These are phyloP conservation scores for Colletotrichum coccodes DNA, from an alignment of 2,329 filamentous ascomycete genomes.

Conservation along the genomic window DNA sequence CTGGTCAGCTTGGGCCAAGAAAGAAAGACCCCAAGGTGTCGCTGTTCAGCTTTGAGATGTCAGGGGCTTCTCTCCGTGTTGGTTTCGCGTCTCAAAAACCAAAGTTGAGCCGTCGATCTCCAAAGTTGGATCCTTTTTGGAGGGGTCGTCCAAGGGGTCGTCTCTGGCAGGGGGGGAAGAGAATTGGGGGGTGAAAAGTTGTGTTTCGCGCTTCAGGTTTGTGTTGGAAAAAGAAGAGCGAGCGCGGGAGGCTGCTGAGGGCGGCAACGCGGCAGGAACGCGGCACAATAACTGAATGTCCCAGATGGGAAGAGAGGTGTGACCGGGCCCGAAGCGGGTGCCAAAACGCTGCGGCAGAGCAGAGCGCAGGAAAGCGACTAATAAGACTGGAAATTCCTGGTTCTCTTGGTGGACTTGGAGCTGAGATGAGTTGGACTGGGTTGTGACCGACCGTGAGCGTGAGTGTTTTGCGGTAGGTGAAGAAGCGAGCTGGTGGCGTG, in stretches of 20 bases:
- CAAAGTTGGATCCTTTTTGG: conserved; percentile 31
- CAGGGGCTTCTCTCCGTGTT: conserved; percentile 30
- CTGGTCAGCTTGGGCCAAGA: neutral
- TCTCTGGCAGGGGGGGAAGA: conserved; percentile 19
- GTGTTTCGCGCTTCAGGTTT: conserved; percentile 32
- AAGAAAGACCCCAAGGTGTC: neutral
- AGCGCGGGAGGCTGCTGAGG: conserved; percentile 6
- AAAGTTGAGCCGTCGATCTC: conserved; percentile 29
- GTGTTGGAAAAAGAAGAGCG: conserved; percentile 24
- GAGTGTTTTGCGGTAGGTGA: neutral
- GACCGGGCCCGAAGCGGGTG: neutral
- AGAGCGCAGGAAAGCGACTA: neutral
- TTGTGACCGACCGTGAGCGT: neutral
- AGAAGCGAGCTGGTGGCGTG: conserved; percentile 14
- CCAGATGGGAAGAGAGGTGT: neutral
- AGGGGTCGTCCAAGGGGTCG: conserved; percentile 29
- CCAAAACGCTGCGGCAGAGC: neutral
- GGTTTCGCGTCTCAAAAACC: conserved; percentile 32
- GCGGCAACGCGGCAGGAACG: conserved; percentile 18
- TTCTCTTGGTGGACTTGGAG: neutral
- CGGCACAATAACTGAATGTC: conserved; percentile 20
- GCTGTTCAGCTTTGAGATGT: conserved; percentile 28
- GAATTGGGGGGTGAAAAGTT: conserved; percentile 31
- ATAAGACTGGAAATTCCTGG: conserved; percentile 8
- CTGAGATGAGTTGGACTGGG: neutral